phyloP scores from a whole-genome alignment of 345 rosid species.

The Stellera chamaejasme region DNA sequence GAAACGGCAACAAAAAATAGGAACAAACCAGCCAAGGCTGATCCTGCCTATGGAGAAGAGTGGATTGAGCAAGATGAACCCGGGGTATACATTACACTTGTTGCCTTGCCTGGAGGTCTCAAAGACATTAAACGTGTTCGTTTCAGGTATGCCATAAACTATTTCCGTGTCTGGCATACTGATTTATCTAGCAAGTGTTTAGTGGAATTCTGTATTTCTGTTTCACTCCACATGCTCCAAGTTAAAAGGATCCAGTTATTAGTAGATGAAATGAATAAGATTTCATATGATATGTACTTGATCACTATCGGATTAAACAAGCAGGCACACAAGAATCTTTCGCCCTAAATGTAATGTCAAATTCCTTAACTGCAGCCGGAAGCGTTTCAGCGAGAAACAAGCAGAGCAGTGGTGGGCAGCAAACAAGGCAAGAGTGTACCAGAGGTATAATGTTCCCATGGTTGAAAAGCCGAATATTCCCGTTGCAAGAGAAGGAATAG shows the following conservation, averaged over 20 bases:
- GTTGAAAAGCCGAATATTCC: slow-evolving; percentile 30
- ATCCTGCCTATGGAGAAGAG: slow-evolving; percentile 38
- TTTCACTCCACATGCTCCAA: background rate
- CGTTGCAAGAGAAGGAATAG: slow-evolving; percentile 21
- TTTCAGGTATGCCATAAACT: slow-evolving; percentile 45
- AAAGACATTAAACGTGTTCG: slow-evolving; percentile 81
- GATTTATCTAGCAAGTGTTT: background rate
- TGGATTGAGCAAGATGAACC: slow-evolving; percentile 80
- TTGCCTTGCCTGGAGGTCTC: slow-evolving; percentile 52
- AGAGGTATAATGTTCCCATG: slow-evolving; percentile 49
- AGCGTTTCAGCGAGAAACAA: slow-evolving; percentile 65
- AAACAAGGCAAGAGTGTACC: slow-evolving; percentile 59
- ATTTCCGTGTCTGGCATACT: no score
- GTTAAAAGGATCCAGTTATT: background rate
- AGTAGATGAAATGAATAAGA: background rate
- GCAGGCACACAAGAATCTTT: no score
- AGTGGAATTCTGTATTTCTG: background rate
- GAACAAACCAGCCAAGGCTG: slow-evolving; percentile 33
- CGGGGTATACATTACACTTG: slow-evolving; percentile 65
- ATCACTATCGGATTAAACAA: no score
- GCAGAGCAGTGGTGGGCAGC: slow-evolving; percentile 83
- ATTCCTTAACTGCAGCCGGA: slow-evolving; percentile 38
- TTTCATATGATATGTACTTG: no score
- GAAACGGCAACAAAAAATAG: slow-evolving; percentile 39
- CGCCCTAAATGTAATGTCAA: background rate